Conservation (phyloP, 2,329 filamentous ascomycete species). For the Penicillium sp. region DNA sequence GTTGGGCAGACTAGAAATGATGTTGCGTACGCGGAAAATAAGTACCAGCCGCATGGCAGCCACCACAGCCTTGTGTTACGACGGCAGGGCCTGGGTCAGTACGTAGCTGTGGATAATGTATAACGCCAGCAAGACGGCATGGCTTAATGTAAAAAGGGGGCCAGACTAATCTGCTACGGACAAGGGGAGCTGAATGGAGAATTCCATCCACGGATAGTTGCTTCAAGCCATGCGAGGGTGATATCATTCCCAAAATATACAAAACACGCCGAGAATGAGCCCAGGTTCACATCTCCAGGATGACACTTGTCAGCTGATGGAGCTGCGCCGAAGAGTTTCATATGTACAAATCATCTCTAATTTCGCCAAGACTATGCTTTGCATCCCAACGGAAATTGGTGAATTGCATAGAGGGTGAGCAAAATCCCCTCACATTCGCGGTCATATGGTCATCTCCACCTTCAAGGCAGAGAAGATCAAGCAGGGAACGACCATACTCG, state of each 20-base stretch:
- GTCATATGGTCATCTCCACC: conserved; percentile 19
- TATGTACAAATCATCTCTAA: neutral
- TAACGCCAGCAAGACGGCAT: neutral
- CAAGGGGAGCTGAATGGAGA: conserved; percentile 3
- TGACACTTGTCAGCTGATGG: conserved; percentile 10
- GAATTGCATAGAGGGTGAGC: conserved; percentile 6
- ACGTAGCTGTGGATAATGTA: neutral
- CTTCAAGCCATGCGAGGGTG: conserved; percentile 22
- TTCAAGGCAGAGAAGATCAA: conserved; percentile 3
- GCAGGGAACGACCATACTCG: conserved; percentile 2
- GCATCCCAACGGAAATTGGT: conserved; percentile 13
- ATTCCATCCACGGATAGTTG: conserved; percentile 26
- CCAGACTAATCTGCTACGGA: conserved; percentile 1
- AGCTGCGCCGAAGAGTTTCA: neutral
- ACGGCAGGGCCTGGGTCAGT: conserved; percentile 17
- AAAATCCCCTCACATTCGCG: neutral
- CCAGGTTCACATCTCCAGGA: neutral
- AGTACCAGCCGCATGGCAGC: conserved; percentile 37
- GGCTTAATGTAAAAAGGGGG: conserved; percentile 3
- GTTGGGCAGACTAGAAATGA: conserved; percentile 11
- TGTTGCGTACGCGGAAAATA: conserved; percentile 29
- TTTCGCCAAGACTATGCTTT: conserved; percentile 15
- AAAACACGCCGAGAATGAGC: neutral
- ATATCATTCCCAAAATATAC: conserved; percentile 20
- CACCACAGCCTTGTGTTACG: conserved; percentile 31